Percentiles rank a stretch among this genome's conserved stretches.
Conservation (phyloP, 1,139 yeast genomes). For the Saccharomycopsis hybrid region DNA sequence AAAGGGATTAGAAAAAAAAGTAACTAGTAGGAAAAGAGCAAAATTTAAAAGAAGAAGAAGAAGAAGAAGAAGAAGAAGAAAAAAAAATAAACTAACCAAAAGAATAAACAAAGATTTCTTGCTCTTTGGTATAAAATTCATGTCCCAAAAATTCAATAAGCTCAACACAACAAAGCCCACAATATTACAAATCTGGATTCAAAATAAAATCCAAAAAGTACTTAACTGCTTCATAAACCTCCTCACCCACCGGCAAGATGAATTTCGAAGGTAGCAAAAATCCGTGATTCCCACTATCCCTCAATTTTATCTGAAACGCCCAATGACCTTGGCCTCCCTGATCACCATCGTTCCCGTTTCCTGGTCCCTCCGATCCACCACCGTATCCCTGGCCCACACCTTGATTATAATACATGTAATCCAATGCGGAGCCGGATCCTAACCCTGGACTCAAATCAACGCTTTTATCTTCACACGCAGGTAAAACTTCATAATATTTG, state of each 20-base stretch:
- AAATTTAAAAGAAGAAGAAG: background rate
- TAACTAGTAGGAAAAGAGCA: background rate
- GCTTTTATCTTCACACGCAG: slow-evolving; percentile 73
- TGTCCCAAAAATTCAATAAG: no score
- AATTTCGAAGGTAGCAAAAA: slow-evolving; percentile 67
- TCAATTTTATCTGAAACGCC: slow-evolving; percentile 77
- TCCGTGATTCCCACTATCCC: slow-evolving; percentile 83
- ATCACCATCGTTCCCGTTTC: slow-evolving; percentile 23
- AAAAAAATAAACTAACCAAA: background rate
- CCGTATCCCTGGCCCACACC: no score
- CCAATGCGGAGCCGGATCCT: slow-evolving; percentile 79
- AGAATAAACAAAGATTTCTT: background rate
- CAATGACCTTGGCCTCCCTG: slow-evolving; percentile 34
- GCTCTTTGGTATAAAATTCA: background rate
- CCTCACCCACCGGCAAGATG: slow-evolving; percentile 72
- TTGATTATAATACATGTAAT: slow-evolving; percentile 53
- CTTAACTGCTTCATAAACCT: slow-evolving; percentile 60
- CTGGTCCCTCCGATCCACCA: slow-evolving; percentile 32
- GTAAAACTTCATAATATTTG: slow-evolving; percentile 56
- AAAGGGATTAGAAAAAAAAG: no score
- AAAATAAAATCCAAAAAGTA: slow-evolving; percentile 66
- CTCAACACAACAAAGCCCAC: no score
- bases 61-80: background rate
- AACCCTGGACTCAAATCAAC: slow-evolving; percentile 64
- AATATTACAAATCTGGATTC: slow-evolving; percentile 28